Evolutionary conservation across 352 stramenopile species (phyloP).

Genomic region (Globisporangium paroecandrum): DNA sequence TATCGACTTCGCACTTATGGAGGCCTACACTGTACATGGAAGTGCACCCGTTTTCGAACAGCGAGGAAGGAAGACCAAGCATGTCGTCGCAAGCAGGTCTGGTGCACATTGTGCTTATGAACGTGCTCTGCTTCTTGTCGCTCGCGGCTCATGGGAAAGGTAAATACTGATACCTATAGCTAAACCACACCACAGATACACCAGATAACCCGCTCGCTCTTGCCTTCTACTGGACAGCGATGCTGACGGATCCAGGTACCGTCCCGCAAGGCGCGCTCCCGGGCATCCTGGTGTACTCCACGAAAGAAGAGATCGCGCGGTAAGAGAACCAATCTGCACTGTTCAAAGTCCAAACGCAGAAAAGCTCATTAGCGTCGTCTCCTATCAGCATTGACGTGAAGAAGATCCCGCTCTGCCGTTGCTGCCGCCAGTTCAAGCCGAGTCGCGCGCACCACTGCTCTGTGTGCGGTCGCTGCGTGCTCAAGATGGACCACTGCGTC

Average conservation of each 20-base stretch:
- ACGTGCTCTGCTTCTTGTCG: conserved; percentile 77
- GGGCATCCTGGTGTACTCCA: conserved; percentile 55
- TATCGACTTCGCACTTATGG: too few species aligned
- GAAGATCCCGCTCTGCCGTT: conserved; percentile 75
- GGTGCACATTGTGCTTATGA: conserved; percentile 68
- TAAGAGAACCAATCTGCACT: conserved; percentile 13
- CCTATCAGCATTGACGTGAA: conserved; percentile 65
- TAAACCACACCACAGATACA: too few species aligned
- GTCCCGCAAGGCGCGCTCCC: conserved; percentile 93
- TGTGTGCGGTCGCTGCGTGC: conserved; percentile 93
- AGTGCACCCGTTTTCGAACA: too few species aligned
- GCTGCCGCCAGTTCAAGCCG: conserved; percentile 95
- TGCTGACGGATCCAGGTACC: conserved; percentile 97
- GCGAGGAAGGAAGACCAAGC: too few species aligned
- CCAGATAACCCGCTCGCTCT: too few species aligned
- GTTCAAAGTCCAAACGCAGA: neutral
- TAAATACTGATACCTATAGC: conserved; percentile 13
- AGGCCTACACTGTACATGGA: too few species aligned
- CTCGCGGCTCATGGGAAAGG: conserved; percentile 93
- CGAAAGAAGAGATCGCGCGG: conserved; percentile 71
- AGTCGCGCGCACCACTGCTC: conserved; percentile 94
- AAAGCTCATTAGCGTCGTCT: too few species aligned
- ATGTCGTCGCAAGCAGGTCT: conserved; percentile 50
- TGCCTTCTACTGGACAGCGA: conserved; percentile 51
- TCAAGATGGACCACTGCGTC: conserved; percentile 99